Evolutionary conservation across 768 basidiomycete genomes (phyloP), one percentile per base, ranked within the genome.

Genomic region (Amanita exitialis): DNA sequence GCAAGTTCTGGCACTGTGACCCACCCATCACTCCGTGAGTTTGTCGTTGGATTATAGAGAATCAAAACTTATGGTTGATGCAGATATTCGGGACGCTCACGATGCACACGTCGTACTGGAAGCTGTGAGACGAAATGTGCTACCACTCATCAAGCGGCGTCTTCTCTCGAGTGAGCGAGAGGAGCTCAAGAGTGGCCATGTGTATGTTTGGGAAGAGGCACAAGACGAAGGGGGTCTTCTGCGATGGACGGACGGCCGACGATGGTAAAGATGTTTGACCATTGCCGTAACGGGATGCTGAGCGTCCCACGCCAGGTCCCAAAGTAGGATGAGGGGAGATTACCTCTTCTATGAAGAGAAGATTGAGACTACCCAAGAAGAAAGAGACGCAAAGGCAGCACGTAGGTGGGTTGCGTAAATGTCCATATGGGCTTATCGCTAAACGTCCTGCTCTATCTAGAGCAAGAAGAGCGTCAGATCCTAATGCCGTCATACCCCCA

Each of bases 181-280:
- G 30, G 78, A 82, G 37, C 69, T 90, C 4, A 62, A 62, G 35
- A 84, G 85, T 46, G 87, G 87, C 2, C 84, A 88, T 53, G 77
- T 90, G 37, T 90, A 87, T 58, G 87, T 90, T 35, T 90, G 87
- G 87, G 86, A 90, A 58, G 87, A 90, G 62, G 83, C 85, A 3
- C 86, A 84, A 56, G 86, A 86, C 44, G 83, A 82, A 44, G 80
- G 79, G 6, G 71, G 71, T 15, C 67, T 86, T 34, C 69, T 88
- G 52, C 75, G 87, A 21, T 89, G 87, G 87, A 90, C 87, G 15
- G 87, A 90, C 61, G 87, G 87, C 12, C 72, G 85, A 55, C 70
- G 87, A 67, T 90, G 87, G 87, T 81, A 62, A 43, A 69, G 15
- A 32, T 15, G 20, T 23, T 15, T 16, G 32, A 13, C 36, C 43